These are phyloP conservation scores for Zizania latifolia DNA, from an alignment of 176 grass and related monocot genomes.

Conservation along the genomic window DNA sequence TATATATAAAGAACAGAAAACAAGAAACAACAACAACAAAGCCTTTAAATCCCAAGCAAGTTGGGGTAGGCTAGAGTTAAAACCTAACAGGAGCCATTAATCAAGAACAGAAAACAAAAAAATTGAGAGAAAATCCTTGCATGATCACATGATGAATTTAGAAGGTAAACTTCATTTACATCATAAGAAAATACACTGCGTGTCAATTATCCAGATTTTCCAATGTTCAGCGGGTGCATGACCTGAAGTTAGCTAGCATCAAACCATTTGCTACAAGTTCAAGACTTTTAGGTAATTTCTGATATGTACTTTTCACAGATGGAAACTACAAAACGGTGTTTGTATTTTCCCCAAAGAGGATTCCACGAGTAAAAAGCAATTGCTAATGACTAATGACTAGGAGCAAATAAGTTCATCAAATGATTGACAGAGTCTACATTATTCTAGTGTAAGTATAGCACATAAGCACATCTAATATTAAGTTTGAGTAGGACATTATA, in stretches of 20 bases:
- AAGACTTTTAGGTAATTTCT: not conserved
- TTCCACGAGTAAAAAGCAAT: not conserved
- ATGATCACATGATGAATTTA: not conserved
- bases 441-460: not conserved
- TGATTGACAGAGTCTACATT: not conserved
- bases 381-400: not conserved
- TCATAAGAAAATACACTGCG: not conserved
- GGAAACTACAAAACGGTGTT: not conserved
- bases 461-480: not conserved
- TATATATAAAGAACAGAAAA: not conserved
- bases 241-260: slow-evolving; percentile 1
- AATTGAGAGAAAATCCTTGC: slow-evolving; percentile 5
- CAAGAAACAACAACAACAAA: too few relatives aligned
- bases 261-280: not conserved
- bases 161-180: not conserved
- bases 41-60: too few relatives aligned
- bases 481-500: not conserved
- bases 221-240: not conserved
- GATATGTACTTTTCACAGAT: slow-evolving; percentile 1
- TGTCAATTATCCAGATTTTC: not conserved
- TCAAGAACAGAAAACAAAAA: not conserved
- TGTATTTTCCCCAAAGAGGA: not conserved
- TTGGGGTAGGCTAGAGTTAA: too few relatives aligned
- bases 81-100: too few relatives aligned
- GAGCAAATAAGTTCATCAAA: not conserved